phyloP scores from a whole-genome alignment of 805 yeast genomes.

The Candida nonsorbophila region DNA sequence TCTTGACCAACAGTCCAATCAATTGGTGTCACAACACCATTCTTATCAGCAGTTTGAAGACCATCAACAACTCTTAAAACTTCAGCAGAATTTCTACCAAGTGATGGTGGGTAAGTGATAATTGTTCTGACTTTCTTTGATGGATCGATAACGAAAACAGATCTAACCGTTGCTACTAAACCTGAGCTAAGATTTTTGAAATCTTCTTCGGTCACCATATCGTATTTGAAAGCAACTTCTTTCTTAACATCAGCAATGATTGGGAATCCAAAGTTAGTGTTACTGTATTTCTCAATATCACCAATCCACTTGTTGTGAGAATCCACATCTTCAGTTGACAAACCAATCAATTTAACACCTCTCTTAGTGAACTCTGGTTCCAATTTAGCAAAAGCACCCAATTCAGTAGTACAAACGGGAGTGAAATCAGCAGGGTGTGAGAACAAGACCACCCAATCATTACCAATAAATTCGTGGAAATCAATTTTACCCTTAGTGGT shows the following conservation, averaged over 20 bases:
- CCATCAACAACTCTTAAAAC: constrained; percentile 88
- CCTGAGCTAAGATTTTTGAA: constrained; percentile 65
- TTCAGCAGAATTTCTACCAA: constrained; percentile 92
- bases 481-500: constrained; percentile 79
- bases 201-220: constrained; percentile 69
- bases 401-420: constrained; percentile 94
- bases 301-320: constrained; percentile 82
- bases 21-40: constrained; percentile 85
- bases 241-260: constrained; percentile 84
- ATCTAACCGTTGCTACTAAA: constrained; percentile 81
- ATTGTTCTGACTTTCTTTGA: constrained; percentile 80
- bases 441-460: constrained; percentile 83
- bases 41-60: constrained; percentile 75
- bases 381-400: constrained; percentile 87
- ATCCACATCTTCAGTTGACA: constrained; percentile 79
- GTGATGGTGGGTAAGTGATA: constrained; percentile 86
- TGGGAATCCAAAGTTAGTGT: constrained; percentile 77
- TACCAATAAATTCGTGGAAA: constrained; percentile 83
- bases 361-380: constrained; percentile 85
- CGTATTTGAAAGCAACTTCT: constrained; percentile 68
- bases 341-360: constrained; percentile 82
- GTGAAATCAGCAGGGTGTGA: constrained; percentile 97
- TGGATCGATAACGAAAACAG: constrained; percentile 90
- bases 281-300: constrained; percentile 84
- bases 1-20: constrained; percentile 89